A percentile compares a stretch with the other conserved stretches of the same genome.
Evolutionary conservation across 2,329 filamentous ascomycete species (phyloP).

Genomic region (Celoporthe dispersa): DNA sequence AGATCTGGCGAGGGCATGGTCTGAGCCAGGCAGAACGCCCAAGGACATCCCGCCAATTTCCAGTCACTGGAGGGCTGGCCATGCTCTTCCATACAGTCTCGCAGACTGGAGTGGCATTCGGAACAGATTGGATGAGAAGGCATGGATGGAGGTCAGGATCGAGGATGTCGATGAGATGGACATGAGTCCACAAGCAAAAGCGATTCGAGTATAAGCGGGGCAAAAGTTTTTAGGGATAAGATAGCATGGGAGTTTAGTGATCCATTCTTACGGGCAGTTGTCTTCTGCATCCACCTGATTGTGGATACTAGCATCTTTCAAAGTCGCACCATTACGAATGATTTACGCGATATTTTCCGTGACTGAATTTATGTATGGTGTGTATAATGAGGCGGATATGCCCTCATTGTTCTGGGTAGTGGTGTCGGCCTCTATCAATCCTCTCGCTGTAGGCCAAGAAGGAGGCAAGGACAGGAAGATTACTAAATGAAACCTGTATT

Average conservation of each 20-base stretch:
- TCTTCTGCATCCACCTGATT: not conserved
- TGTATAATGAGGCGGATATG: no score
- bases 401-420: no score
- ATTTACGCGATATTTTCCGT: no score
- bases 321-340: no score
- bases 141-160: constrained; percentile 24
- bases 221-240: not conserved
- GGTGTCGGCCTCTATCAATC: not conserved
- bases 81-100: constrained; percentile 26
- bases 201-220: constrained; percentile 14
- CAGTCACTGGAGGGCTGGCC: constrained; percentile 27
- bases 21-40: not conserved
- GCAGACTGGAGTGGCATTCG: constrained; percentile 23
- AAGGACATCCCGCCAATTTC: constrained; percentile 23
- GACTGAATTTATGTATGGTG: no score
- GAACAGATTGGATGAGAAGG: constrained; percentile 21
- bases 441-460: no score
- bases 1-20: not conserved
- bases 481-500: not conserved
- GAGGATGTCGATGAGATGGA: constrained; percentile 17
- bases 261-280: not conserved
- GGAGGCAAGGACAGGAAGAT: not conserved
- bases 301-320: not conserved
- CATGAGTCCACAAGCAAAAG: constrained; percentile 12
- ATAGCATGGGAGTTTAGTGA: not conserved